Evolutionary conservation across 2,329 filamentous ascomycete species (phyloP).

Genomic region (Aspergillus alliaceus): DNA sequence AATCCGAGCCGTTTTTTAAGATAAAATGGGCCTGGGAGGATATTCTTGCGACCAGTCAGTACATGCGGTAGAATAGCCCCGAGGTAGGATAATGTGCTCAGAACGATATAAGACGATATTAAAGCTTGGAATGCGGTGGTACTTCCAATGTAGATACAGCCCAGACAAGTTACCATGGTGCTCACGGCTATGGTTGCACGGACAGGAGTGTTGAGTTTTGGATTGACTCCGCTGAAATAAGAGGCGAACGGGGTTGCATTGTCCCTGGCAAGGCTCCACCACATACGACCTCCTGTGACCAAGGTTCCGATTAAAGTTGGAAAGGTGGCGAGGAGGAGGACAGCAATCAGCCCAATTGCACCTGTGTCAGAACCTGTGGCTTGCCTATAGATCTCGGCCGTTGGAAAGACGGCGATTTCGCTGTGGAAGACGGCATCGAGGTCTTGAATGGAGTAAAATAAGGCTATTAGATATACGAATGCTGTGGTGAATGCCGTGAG

Average conservation of each 20-base stretch:
- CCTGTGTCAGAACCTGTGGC: slow-evolving; percentile 54
- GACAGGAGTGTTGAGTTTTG: slow-evolving; percentile 52
- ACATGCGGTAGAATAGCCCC: slow-evolving; percentile 63
- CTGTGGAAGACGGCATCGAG: slow-evolving; percentile 56
- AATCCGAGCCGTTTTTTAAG: slow-evolving; percentile 55
- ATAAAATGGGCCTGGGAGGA: slow-evolving; percentile 60
- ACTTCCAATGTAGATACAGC: slow-evolving; percentile 65
- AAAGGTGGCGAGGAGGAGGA: slow-evolving; percentile 56
- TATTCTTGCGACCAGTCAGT: slow-evolving; percentile 44
- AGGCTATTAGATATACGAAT: slow-evolving; percentile 51
- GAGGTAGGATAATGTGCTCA: slow-evolving; percentile 59
- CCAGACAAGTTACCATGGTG: slow-evolving; percentile 56
- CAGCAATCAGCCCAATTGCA: slow-evolving; percentile 53
- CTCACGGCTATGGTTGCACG: slow-evolving; percentile 56
- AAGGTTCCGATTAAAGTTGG: slow-evolving; percentile 55
- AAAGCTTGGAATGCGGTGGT: slow-evolving; percentile 68
- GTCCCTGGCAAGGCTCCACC: slow-evolving; percentile 62
- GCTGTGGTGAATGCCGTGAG: slow-evolving; percentile 43
- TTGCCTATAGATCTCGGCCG: slow-evolving; percentile 66
- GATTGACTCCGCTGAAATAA: slow-evolving; percentile 50
- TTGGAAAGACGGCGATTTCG: slow-evolving; percentile 52
- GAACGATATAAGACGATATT: slow-evolving; percentile 60
- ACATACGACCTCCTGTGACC: slow-evolving; percentile 57
- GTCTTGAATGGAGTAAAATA: slow-evolving; percentile 33
- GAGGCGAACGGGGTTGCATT: slow-evolving; percentile 55